Base-by-base conservation (phyloP, 2,329 filamentous ascomycete genomes). In the Neonectria hederae region DNA sequence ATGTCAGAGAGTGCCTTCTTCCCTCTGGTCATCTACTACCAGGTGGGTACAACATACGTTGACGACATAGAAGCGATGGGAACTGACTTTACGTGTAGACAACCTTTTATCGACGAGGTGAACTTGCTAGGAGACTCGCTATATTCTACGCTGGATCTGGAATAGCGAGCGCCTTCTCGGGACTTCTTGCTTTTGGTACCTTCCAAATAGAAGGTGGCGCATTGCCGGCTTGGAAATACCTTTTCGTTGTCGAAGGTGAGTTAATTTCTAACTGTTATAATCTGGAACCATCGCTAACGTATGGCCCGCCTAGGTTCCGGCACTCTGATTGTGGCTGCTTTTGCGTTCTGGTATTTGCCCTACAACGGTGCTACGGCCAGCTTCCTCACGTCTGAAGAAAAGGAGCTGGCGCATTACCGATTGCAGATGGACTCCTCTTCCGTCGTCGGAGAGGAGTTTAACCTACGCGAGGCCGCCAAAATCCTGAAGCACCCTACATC, bases 91-190 rank as follows among this genome's bases (percentile, higher is more conserved):
- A 13, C 4, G 14, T 24, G 76, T 70, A 82, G 74, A 77, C 85
- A 0, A 78, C 85, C 0, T 87, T 87, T 46, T 87, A 85, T 66
- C 81, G 81, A 22, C 78, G 81, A 22, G 80, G 80, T 32, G 82
- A 83, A 62, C 74, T 83, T 1, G 82, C 81, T 0, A 74, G 83
- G 4, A 75, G 82, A 2, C 78, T 71, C 2, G 90, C 90, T 54
- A 79, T 93, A 66, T 93, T 93, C 80, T 94, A 94, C 70, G 92
- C 91, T 0, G 91, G 91, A 0, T 89, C 86, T 24, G 92, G 90
- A 72, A 91, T 94, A 63, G 91, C 92, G 22, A 89, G 87, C 54
- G 82, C 82, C n/a, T 84, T 84, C 46, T 81, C 80, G 48, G 82
- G 82, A 14, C 77, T 84, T 8, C 76, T 84, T 6, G 78, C 83